Conservation (phyloP, 331 rosid genomes). For the Prunus yedoensis region DNA sequence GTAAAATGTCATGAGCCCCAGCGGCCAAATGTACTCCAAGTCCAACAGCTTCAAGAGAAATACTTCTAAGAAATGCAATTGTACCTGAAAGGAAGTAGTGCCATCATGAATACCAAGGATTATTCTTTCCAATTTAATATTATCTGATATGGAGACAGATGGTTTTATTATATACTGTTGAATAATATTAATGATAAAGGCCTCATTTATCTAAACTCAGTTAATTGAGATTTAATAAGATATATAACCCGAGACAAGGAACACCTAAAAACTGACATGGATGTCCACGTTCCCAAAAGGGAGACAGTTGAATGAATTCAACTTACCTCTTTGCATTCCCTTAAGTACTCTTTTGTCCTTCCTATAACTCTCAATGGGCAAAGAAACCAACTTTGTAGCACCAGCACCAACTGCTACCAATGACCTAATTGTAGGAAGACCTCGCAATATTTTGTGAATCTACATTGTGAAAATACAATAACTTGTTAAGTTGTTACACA, state of each 20-base stretch:
- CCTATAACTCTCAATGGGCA: conserved; percentile 83
- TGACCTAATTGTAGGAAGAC: conserved; percentile 85
- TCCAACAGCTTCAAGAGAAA: conserved; percentile 96
- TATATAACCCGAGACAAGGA: background rate
- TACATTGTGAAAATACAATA: conserved; percentile 29
- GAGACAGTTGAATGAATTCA: conserved; percentile 25
- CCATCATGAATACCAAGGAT: conserved; percentile 2
- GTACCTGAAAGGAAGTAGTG: conserved; percentile 52
- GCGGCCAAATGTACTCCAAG: conserved; percentile 99
- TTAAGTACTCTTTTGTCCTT: conserved; percentile 87
- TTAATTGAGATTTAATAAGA: background rate
- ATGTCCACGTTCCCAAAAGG: background rate
- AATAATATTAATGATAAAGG: background rate
- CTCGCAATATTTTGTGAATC: conserved; percentile 78
- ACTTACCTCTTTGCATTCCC: conserved; percentile 96
- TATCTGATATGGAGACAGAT: background rate
- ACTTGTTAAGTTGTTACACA: conserved; percentile 16
- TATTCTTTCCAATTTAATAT: background rate
- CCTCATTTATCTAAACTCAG: background rate
- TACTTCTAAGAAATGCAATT: conserved; percentile 90
- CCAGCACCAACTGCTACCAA: conserved; percentile 80
- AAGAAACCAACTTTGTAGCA: conserved; percentile 89
- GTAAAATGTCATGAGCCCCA: conserved; percentile 82
- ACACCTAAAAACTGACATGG: background rate
- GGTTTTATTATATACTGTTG: background rate